These are phyloP conservation scores for Neopestalotiopsis sp. DNA, from an alignment of 2,329 filamentous ascomycete species.

Conservation along the genomic window DNA sequence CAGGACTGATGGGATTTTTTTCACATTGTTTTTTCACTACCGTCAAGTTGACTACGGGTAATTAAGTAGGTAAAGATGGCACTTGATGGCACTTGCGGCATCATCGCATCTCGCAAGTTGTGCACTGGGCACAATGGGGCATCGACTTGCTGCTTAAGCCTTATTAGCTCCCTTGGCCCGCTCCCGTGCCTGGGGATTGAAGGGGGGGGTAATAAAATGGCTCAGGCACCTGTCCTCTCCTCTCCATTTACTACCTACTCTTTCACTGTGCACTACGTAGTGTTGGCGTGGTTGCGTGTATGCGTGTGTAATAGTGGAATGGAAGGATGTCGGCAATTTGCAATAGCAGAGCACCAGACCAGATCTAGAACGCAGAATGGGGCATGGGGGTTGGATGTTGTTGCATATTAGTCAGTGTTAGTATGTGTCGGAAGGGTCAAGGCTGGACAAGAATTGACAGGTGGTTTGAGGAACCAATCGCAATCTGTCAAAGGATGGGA, in stretches of 20 bases:
- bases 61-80: too few species aligned
- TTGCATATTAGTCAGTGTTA: neutral
- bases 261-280: too few species aligned
- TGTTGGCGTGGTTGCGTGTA: too few species aligned
- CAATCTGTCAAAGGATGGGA: conserved; percentile 1
- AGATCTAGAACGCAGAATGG: too few species aligned
- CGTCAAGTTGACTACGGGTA: neutral
- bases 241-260: neutral
- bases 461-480: conserved; percentile 13
- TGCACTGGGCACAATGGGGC: neutral
- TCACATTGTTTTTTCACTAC: neutral
- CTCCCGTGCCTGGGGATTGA: neutral
- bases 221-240: neutral
- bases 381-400: too few species aligned
- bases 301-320: too few species aligned
- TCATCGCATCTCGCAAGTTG: neutral
- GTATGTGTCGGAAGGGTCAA: neutral
- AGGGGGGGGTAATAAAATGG: neutral
- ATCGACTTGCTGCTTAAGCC: neutral
- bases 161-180: neutral
- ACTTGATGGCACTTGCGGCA: neutral
- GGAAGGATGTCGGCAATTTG: too few species aligned
- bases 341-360: too few species aligned
- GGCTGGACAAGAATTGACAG: conserved; percentile 7
- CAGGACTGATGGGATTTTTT: neutral